Base-by-base conservation (phyloP, 768 basidiomycete species). In the Epithele typhae region DNA sequence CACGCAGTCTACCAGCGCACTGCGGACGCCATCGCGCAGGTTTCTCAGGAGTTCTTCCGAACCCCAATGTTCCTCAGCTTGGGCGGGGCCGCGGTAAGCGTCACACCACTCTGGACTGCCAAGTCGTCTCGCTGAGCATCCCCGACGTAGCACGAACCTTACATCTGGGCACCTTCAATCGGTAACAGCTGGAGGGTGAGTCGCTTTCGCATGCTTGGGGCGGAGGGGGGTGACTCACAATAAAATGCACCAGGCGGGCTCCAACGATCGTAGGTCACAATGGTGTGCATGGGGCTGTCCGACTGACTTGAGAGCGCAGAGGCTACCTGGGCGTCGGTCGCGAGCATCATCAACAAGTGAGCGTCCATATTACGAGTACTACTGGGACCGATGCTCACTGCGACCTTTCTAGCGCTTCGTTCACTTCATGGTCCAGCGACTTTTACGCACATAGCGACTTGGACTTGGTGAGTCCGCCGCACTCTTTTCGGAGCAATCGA, bases 401-500 rank as follows among this genome's bases (percentile, higher is more conserved):
- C n/a, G n/a, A n/a, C n/a, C n/a, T n/a, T n/a, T 15, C 11, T 12
- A 85, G 81, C 46, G 84, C 82, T 52, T 84, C 82, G 2, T 84
- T 85, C 59, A 68, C 71, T 52, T 71, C 81, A 0, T 76, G 71
- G 67, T 76, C 80, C 3, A 74, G 76, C 8, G 81, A 84, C 61
- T 85, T 84, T 56, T 82, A 80, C 51, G 82, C 81, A 11, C 76
- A 76, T 47, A 82, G 82, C 48, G 83, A 85, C 58, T 67, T 86
- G 67, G 82, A 85, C 60, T 82, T 85, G 43, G 82, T 82, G 49
- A 22, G 67, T 49, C 52, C 21, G 46, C 3, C 36, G 4, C 1
- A 14, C 5, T n/a, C 5, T 6, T 37, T 12, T 43, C 7, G 6
- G 5, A 15, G 27, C 14, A n/a, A n/a, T 5, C 25, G 15, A 18